Evolutionary conservation across 169 alveolate genomes (phyloP).

Genomic region (Plasmodium inui): DNA sequence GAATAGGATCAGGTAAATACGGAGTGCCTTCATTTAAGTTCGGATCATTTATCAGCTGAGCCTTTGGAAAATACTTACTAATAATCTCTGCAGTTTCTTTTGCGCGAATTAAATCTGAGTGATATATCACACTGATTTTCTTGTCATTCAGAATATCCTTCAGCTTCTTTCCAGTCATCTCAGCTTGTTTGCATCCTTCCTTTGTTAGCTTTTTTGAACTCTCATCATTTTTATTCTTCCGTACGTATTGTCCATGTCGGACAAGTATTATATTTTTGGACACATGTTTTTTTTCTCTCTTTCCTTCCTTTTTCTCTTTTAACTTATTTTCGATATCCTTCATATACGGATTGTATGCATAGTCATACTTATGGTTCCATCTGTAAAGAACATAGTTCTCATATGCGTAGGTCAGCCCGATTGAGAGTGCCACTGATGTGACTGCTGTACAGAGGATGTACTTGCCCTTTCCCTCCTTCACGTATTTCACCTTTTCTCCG

Average conservation of each 20-base stretch:
- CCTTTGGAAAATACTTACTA: conserved; percentile 81
- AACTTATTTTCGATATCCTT: conserved; percentile 18
- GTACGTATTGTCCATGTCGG: conserved; percentile 80
- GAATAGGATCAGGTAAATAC: conserved; percentile 79
- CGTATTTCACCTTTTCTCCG: conserved; percentile 18
- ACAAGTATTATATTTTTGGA: conserved; percentile 78
- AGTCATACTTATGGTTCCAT: conserved; percentile 73
- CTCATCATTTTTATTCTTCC: conserved; percentile 70
- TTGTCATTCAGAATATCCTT: conserved; percentile 47
- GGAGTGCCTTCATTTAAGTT: conserved; percentile 83
- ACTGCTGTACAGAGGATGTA: conserved; percentile 56
- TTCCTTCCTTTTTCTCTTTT: conserved; percentile 57
- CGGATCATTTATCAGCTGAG: conserved; percentile 76
- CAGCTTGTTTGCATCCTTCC: conserved; percentile 80
- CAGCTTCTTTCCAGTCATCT: conserved; percentile 76
- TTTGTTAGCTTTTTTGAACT: conserved; percentile 75
- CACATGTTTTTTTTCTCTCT: conserved; percentile 31
- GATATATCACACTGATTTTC: conserved; percentile 79
- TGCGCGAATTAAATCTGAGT: conserved; percentile 79
- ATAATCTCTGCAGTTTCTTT: conserved; percentile 81
- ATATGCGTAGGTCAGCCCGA: conserved; percentile 42
- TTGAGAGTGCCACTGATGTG: conserved; percentile 38
- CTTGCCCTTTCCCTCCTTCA: conserved; percentile 41
- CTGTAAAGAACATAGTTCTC: conserved; percentile 54
- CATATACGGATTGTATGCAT: conserved; percentile 49